Evolutionary conservation across 257 asterid species (phyloP), one percentile per base, ranked within the genome.

Genomic region (Cordia subcordata): DNA sequence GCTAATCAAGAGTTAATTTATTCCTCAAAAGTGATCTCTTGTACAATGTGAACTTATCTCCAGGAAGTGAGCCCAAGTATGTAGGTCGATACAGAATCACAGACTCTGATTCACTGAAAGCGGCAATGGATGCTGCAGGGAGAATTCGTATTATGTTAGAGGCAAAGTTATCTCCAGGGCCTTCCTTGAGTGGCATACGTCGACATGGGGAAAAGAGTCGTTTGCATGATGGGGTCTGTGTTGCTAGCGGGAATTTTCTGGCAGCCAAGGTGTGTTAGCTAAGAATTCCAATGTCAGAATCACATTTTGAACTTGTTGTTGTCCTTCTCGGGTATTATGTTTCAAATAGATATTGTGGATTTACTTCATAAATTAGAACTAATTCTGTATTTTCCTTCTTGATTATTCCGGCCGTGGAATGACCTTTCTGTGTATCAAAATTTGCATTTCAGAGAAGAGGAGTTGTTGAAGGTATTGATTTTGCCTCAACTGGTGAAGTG

Each of bases 11-110:
- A 1, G 35, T 27, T 38, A 56, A 38, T 60, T 66, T 22, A 44
- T 62, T 42, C 51, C 45, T 63, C 21, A 57, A 11, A 23, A 11
- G 13, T 64, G 10, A 39, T 21, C 13, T 49, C 23, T 23, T 49
- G 49, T 60, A 22, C 22, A 23, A 47, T 55, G n/a, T 32, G 54
- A 33, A 32, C 21, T 16, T 47, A 13, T 46, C 8, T 75, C 60
- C 89, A 93, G 99, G 96, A 67, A 80, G 72, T 57, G 94, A 89
- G 57, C 84, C 99, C 27, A 83, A 77, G 79, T 89, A 85, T 63
- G 88, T 72, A 51, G 99, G 99, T 62, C 80, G 95, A 72, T 93
- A 93, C 73, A 93, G 99, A 77, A 71, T 89, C 70, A 85, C 99
- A 5, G 99, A 93, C 65, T 53, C 94, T 46, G 94, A 89, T 67